phyloP scores from a whole-genome alignment of 768 basidiomycete species.

The Leccinum broughii region DNA sequence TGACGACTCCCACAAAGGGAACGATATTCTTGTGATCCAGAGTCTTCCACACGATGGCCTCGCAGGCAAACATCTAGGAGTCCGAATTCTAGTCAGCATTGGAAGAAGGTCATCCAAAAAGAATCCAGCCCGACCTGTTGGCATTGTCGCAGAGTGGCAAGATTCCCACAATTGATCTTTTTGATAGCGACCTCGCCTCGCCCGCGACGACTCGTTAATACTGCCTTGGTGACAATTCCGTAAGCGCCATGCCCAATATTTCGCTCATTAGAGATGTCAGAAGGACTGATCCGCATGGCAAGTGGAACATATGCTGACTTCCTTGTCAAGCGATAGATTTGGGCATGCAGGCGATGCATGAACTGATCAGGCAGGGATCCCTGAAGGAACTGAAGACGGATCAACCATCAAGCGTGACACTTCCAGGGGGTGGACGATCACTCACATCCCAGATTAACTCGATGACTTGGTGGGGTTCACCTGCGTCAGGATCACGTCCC shows the following conservation, averaged over 20 bases:
- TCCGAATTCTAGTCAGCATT: slow-evolving; percentile 1
- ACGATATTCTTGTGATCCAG: slow-evolving; percentile 29
- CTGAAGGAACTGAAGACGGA: slow-evolving; percentile 15
- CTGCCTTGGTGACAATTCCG: slow-evolving; percentile 23
- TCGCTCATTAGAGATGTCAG: neutral
- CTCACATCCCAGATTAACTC: slow-evolving; percentile 28
- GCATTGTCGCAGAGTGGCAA: neutral
- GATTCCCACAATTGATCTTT: slow-evolving; percentile 11
- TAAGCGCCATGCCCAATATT: slow-evolving; percentile 19
- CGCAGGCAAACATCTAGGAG: slow-evolving; percentile 23
- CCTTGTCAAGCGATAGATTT: slow-evolving; percentile 31
- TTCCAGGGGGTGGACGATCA: neutral
- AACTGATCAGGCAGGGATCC: neutral
- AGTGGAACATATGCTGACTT: slow-evolving; percentile 27
- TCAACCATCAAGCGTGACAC: neutral
- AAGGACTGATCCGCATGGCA: slow-evolving; percentile 13
- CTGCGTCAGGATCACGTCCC: neutral
- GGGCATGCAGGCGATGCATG: slow-evolving; percentile 16
- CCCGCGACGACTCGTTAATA: neutral
- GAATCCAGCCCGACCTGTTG: slow-evolving; percentile 13
- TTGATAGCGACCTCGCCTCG: slow-evolving; percentile 27
- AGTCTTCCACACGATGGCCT: slow-evolving; percentile 31
- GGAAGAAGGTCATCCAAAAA: neutral
- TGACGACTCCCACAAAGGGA: slow-evolving; percentile 24
- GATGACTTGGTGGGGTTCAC: slow-evolving; percentile 20